Base-by-base conservation (phyloP, 257 asterid genomes). In the Rauvolfia tetraphylla region DNA sequence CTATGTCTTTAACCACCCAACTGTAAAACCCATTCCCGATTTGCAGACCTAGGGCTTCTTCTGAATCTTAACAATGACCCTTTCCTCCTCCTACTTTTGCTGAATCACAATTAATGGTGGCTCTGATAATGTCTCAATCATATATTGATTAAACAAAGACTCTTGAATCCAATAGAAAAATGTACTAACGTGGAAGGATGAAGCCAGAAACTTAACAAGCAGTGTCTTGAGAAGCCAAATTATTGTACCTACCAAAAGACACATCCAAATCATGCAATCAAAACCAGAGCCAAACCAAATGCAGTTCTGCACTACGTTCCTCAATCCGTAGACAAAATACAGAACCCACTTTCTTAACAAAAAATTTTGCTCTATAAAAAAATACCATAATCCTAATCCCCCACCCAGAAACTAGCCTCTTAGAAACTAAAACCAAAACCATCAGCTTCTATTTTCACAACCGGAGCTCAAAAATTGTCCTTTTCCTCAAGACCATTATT, bases 211-310 rank as follows among this genome's bases (percentile, higher is more conserved):
- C 89, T 94, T 94, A 34, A 94, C 96, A 1, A 92, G 80, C 75
- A 92, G 48, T 0, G 97, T 94, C 78, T 94, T 94, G 29, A 94
- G 42, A 14, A 94, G 80, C 98, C 98, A 94, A 77, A 92, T 80
- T 49, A 89, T 65, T 0, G 97, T 92, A 22, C 96, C 97, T 9
- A 92, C 88, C 81, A 94, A 76, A 9, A 94, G 87, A 63, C 98
- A 92, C 75, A 92, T 88, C 97, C 97, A 94, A 76, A 90, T 68
- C 98, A 94, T 34, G 97, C 96, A 36, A 94, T 72, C 85, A 92
- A 81, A 22, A 90, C 95, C 70, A 94, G 75, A 39, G 89, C 83
- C 76, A n/a, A 94, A 81, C 97, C 97, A 94, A 18, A 90, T 71
- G n/a, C 96, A 90, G 31, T 89, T 94, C 86, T 94, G 97, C 44